Evolutionary conservation across 768 basidiomycete genomes (phyloP).

Genomic region (Lactarius vividus): DNA sequence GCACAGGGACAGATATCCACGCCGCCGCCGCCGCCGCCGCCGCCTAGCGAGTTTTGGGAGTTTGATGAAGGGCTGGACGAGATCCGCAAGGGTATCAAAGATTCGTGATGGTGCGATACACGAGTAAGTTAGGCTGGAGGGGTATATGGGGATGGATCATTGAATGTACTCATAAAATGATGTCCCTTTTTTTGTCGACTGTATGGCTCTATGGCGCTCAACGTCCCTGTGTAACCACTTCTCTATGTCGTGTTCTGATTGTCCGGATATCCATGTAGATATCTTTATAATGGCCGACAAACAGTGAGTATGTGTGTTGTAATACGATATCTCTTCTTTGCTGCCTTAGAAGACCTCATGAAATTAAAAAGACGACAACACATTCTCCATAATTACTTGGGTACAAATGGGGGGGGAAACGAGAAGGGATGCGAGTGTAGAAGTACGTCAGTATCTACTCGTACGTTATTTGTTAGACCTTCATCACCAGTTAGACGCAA

Average conservation of each 20-base stretch:
- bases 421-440: background rate
- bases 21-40: constrained; percentile 9
- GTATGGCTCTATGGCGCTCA: background rate
- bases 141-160: background rate
- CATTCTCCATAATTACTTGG: background rate
- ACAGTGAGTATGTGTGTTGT: background rate
- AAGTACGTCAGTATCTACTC: background rate
- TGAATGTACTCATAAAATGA: background rate
- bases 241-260: background rate
- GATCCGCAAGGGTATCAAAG: constrained; percentile 64
- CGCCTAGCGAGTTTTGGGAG: constrained; percentile 53
- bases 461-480: too few relatives aligned
- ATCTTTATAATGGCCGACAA: background rate
- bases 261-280: background rate
- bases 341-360: background rate
- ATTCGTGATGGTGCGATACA: constrained; percentile 30
- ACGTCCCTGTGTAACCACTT: background rate
- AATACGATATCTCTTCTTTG: background rate
- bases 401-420: background rate
- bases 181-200: background rate
- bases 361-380: background rate
- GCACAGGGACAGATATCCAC: background rate
- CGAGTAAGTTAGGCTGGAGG: background rate
- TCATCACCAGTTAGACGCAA: background rate
- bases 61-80: constrained; percentile 74